These are phyloP conservation scores for Silene vulgaris DNA, from an alignment of 179 eudicot genomes.

Conservation along the genomic window DNA sequence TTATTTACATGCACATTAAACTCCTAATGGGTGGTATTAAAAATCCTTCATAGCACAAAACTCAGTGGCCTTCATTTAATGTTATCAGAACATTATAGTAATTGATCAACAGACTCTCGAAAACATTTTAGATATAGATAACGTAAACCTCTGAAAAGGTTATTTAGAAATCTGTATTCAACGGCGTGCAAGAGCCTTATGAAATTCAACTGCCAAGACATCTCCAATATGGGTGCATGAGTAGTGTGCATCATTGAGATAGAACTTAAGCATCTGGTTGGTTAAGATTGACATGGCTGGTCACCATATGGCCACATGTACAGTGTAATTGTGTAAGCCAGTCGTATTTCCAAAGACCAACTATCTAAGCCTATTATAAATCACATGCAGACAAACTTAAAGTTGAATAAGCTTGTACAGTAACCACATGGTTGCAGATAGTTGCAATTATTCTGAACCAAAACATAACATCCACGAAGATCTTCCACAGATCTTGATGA, in stretches of 20 bases:
- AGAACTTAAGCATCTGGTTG: not conserved
- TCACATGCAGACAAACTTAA: too few relatives aligned
- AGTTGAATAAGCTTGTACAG: not conserved
- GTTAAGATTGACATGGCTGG: not conserved
- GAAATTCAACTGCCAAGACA: not conserved
- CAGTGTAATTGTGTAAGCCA: too few relatives aligned
- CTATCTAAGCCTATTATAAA: too few relatives aligned
- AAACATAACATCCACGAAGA: not conserved
- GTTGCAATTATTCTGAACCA: not conserved
- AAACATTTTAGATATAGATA: too few relatives aligned
- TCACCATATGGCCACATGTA: too few relatives aligned
- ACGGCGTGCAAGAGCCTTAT: too few relatives aligned
- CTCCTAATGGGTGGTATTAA: not conserved
- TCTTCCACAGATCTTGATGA: not conserved
- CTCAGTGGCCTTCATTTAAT: not conserved
- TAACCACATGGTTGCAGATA: not conserved
- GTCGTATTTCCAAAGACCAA: too few relatives aligned
- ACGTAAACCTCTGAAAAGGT: too few relatives aligned
- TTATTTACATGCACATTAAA: conserved; percentile 2
- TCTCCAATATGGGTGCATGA: not conserved
- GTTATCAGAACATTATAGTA: too few relatives aligned
- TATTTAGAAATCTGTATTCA: too few relatives aligned
- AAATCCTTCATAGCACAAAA: not conserved
- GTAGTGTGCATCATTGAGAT: not conserved
- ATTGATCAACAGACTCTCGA: too few relatives aligned